These are phyloP conservation scores for Blastomyces gilchristii DNA, from an alignment of 2,329 filamentous ascomycete genomes.

Conservation along the genomic window DNA sequence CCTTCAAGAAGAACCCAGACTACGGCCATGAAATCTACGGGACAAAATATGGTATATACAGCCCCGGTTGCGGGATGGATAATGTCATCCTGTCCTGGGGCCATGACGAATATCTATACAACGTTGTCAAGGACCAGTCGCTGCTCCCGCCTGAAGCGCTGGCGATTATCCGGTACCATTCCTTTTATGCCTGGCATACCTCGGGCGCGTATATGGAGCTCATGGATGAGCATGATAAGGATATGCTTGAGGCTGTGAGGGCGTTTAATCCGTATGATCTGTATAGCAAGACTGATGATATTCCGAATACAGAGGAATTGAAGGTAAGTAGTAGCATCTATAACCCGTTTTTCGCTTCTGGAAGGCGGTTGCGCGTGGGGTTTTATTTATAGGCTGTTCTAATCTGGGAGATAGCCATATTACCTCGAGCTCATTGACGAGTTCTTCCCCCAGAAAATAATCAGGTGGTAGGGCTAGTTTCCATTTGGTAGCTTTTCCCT, in stretches of 20 bases:
- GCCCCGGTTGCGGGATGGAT: constrained; percentile 66
- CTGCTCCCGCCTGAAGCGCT: constrained; percentile 69
- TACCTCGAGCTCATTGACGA: constrained; percentile 66
- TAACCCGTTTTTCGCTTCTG: no score
- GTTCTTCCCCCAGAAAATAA: constrained; percentile 57
- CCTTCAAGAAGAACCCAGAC: constrained; percentile 70
- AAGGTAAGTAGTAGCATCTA: constrained; percentile 44
- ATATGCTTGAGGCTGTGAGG: constrained; percentile 68
- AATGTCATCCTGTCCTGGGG: constrained; percentile 87
- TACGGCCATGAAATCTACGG: constrained; percentile 58
- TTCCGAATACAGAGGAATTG: constrained; percentile 64
- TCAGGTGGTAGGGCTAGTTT: constrained; percentile 49
- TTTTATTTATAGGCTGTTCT: constrained; percentile 19
- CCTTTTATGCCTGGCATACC: constrained; percentile 84
- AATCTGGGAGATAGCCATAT: constrained; percentile 45
- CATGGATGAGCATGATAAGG: constrained; percentile 71
- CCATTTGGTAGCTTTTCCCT: not conserved
- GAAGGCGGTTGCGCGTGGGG: not conserved
- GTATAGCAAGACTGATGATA: constrained; percentile 81
- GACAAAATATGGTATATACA: constrained; percentile 70
- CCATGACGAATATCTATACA: constrained; percentile 48
- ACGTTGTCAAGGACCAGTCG: constrained; percentile 73
- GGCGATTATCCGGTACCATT: constrained; percentile 88
- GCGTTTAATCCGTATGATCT: constrained; percentile 88
- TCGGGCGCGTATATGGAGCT: constrained; percentile 69